Evolutionary conservation across 2,329 filamentous ascomycete species (phyloP).

Genomic region (Hymenoscyphus fructigenus): DNA sequence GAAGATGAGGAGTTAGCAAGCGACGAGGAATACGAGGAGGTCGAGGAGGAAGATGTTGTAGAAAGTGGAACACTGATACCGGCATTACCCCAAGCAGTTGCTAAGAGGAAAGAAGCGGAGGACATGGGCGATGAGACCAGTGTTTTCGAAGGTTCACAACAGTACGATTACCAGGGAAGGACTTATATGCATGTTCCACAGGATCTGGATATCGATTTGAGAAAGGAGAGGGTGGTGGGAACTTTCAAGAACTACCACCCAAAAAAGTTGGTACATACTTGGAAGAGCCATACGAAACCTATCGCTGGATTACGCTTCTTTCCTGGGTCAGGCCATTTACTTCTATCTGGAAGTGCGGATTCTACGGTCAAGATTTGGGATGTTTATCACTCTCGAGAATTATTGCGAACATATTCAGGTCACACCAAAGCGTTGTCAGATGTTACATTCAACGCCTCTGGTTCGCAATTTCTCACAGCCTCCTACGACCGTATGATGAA

Average conservation of each 20-base stretch:
- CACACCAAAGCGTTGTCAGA: slow-evolving; percentile 90
- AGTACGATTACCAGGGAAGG: slow-evolving; percentile 90
- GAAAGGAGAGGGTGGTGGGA: slow-evolving; percentile 76
- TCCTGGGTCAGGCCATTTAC: slow-evolving; percentile 79
- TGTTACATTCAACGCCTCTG: slow-evolving; percentile 79
- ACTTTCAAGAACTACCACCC: slow-evolving; percentile 88
- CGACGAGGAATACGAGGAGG: slow-evolving; percentile 75
- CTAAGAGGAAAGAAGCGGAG: slow-evolving; percentile 56
- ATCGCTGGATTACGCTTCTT: slow-evolving; percentile 91
- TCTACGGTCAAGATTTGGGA: slow-evolving; percentile 93
- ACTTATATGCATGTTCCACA: slow-evolving; percentile 98
- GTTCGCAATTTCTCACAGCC: slow-evolving; percentile 83
- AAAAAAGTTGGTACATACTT: slow-evolving; percentile 89
- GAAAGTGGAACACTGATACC: slow-evolving; percentile 62
- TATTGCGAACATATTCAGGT: slow-evolving; percentile 87
- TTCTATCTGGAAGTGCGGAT: slow-evolving; percentile 88
- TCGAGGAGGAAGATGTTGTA: slow-evolving; percentile 64
- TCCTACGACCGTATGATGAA: slow-evolving; percentile 97
- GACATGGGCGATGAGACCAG: slow-evolving; percentile 72
- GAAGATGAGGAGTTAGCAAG: slow-evolving; percentile 73
- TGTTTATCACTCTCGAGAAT: slow-evolving; percentile 83
- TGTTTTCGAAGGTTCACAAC: slow-evolving; percentile 77
- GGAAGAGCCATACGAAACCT: slow-evolving; percentile 80
- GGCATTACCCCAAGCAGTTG: slow-evolving; percentile 54
- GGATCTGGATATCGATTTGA: slow-evolving; percentile 82